Conservation (phyloP, 768 basidiomycete species). For the Suillus alpinus region DNA sequence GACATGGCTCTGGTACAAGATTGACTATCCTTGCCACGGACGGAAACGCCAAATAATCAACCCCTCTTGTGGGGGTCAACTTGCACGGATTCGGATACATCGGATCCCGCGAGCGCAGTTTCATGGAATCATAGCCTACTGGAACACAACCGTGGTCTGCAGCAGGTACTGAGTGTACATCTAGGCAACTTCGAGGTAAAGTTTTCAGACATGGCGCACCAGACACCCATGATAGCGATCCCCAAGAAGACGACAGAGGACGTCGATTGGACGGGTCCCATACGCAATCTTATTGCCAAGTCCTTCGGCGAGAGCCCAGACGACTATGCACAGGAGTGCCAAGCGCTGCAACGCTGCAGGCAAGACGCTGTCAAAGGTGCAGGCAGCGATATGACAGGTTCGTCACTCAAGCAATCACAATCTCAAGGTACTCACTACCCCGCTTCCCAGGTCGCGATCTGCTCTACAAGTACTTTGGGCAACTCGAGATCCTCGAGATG, state of each 20-base stretch:
- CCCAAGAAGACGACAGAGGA: conserved; percentile 95
- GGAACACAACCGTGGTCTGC: background rate
- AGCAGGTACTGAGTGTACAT: background rate
- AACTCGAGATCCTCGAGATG: conserved; percentile 94
- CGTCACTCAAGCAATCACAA: conserved; percentile 18
- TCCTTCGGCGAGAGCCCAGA: conserved; percentile 95
- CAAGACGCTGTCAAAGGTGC: conserved; percentile 97
- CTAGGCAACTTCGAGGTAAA: background rate
- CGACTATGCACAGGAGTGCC: conserved; percentile 80
- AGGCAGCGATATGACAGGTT: conserved; percentile 93
- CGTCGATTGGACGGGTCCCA: conserved; percentile 92
- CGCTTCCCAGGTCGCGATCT: conserved; percentile 71
- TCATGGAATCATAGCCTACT: background rate
- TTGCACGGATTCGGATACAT: background rate
- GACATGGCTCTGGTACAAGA: conserved; percentile 36
- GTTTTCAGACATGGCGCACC: conserved; percentile 54
- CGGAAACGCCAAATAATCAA: background rate
- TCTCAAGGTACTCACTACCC: conserved; percentile 3
- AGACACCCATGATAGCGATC: conserved; percentile 88
- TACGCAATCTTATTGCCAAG: conserved; percentile 80
- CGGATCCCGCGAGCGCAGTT: conserved; percentile 10
- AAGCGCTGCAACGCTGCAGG: conserved; percentile 81
- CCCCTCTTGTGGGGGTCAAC: background rate
- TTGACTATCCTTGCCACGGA: conserved; percentile 3
- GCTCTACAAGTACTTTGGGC: conserved; percentile 99